phyloP scores from a whole-genome alignment of 768 basidiomycete genomes.

The Mycena metata region DNA sequence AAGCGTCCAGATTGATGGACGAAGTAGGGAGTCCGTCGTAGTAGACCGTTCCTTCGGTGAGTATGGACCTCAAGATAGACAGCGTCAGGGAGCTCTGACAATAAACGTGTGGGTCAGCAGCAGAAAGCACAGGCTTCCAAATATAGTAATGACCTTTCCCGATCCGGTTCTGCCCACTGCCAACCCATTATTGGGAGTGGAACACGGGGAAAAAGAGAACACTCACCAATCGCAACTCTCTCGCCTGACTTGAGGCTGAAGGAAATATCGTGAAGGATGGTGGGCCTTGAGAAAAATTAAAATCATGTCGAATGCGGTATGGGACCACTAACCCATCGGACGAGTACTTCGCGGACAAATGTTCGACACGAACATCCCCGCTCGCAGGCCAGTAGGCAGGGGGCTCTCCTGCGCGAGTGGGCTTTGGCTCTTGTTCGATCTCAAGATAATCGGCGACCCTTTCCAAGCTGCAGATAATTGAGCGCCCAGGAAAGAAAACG shows the following conservation, averaged over 20 bases:
- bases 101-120: too few relatives aligned
- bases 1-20: conserved; percentile 64
- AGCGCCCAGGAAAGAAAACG: background rate
- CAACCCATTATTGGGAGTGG: background rate
- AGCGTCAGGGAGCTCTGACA: conserved; percentile 63
- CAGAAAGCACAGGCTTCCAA: too few relatives aligned
- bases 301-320: too few relatives aligned
- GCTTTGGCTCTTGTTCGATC: conserved; percentile 65
- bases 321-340: background rate
- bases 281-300: background rate
- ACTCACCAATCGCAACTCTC: conserved; percentile 67
- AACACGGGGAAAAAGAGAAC: background rate
- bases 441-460: conserved; percentile 67
- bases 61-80: conserved; percentile 67
- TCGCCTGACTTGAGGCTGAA: conserved; percentile 64
- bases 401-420: conserved; percentile 56
- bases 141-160: conserved; percentile 45
- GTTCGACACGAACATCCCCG: conserved; percentile 65
- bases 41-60: conserved; percentile 63
- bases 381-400: conserved; percentile 77
- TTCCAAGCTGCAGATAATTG: conserved; percentile 50
- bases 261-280: conserved; percentile 6
- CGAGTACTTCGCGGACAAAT: conserved; percentile 65
- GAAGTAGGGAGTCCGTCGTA: conserved; percentile 64
- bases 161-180: conserved; percentile 71